phyloP scores from a whole-genome alignment of 179 eudicot genomes.

The Gypsophila paniculata region DNA sequence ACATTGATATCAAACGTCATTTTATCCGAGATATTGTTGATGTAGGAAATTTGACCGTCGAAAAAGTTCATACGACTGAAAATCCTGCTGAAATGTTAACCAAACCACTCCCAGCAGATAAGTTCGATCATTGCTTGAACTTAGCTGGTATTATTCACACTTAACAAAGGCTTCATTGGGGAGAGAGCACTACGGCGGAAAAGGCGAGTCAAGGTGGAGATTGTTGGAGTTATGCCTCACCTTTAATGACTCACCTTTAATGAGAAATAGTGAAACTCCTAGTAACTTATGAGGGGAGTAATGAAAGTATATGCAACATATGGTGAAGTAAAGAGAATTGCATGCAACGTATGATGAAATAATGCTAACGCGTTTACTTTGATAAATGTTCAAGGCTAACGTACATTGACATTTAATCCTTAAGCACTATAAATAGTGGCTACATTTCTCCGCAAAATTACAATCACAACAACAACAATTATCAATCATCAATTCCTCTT shows the following conservation, averaged over 20 bases:
- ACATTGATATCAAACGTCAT: not conserved
- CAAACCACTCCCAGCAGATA: not conserved
- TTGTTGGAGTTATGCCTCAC: not conserved
- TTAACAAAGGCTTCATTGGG: not conserved
- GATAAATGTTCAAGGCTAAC: not conserved
- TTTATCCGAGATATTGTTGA: conserved; percentile 1
- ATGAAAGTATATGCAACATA: not conserved
- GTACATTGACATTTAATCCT: not conserved
- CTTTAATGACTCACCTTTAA: not conserved
- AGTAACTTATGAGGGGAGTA: not conserved
- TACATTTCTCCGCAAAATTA: not conserved
- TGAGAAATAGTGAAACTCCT: no score
- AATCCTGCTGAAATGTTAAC: not conserved
- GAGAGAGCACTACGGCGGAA: not conserved
- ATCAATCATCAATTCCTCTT: not conserved
- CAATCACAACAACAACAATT: not conserved
- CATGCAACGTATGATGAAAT: not conserved
- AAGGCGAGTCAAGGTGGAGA: not conserved
- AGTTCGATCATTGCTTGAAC: not conserved
- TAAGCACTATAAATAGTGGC: not conserved
- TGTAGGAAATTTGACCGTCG: not conserved
- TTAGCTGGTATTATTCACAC: not conserved
- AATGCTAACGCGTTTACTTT: not conserved
- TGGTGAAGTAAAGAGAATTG: not conserved
- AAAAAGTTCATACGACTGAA: not conserved